Conservation (phyloP, 345 rosid genomes). For the Schrenkiella parvula region DNA sequence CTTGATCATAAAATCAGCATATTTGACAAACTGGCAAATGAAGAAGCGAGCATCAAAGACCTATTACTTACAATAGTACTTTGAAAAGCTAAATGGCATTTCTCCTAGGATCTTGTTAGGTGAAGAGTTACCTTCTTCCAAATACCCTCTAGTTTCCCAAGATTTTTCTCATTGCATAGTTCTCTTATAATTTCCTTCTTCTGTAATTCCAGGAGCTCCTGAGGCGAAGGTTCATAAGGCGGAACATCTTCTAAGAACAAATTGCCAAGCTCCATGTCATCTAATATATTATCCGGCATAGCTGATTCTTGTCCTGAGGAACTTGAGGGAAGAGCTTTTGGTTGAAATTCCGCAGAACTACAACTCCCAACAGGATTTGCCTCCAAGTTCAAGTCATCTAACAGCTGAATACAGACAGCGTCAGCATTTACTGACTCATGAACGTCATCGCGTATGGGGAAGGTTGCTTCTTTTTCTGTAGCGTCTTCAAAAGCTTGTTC, state of each 20-base stretch:
- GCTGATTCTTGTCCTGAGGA: slow-evolving; percentile 27
- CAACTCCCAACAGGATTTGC: slow-evolving; percentile 29
- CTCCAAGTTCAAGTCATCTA: slow-evolving; percentile 30
- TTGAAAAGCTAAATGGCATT: neutral
- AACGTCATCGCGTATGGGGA: slow-evolving; percentile 22
- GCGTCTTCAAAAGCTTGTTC: slow-evolving; percentile 25
- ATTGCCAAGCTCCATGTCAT: slow-evolving; percentile 66
- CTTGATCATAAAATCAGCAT: slow-evolving; percentile 3
- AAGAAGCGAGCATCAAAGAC: neutral
- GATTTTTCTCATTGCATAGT: slow-evolving; percentile 51
- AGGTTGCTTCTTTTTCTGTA: slow-evolving; percentile 26
- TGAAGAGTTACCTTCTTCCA: slow-evolving; percentile 77
- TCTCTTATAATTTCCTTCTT: slow-evolving; percentile 64
- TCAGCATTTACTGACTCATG: slow-evolving; percentile 27
- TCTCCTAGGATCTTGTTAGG: neutral
- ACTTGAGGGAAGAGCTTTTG: slow-evolving; percentile 25
- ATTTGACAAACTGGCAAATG: neutral
- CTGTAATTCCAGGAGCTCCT: slow-evolving; percentile 54
- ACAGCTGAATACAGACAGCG: slow-evolving; percentile 11
- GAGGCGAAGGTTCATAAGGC: slow-evolving; percentile 36
- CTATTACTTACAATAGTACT: neutral
- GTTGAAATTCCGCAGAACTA: slow-evolving; percentile 32
- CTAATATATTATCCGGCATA: slow-evolving; percentile 34
- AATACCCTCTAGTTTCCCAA: slow-evolving; percentile 69
- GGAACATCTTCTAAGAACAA: slow-evolving; percentile 56